phyloP scores from a whole-genome alignment of 1,139 yeast genomes.

The Blastobotrys elegans region DNA sequence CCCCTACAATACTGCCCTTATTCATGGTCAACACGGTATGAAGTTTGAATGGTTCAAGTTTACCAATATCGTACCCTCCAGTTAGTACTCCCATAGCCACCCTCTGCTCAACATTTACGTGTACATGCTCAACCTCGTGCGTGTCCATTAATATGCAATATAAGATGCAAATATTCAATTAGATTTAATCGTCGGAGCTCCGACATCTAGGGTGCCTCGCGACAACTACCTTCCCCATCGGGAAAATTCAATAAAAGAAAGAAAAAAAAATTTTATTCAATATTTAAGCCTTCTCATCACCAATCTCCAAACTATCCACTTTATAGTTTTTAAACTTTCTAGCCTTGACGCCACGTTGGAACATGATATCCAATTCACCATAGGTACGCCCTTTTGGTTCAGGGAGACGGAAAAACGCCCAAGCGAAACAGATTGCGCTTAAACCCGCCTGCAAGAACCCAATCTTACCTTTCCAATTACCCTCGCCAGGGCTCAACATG shows the following conservation, averaged over 20 bases:
- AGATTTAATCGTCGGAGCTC: too few relatives aligned
- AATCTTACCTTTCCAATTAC: constrained; percentile 53
- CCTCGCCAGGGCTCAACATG: constrained; percentile 52
- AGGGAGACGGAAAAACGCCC: constrained; percentile 53
- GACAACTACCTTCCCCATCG: too few relatives aligned
- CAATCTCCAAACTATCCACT: constrained; percentile 1
- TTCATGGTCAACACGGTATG: too few relatives aligned
- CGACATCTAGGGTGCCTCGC: too few relatives aligned
- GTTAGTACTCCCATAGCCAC: too few relatives aligned
- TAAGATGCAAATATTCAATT: too few relatives aligned
- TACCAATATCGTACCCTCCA: too few relatives aligned
- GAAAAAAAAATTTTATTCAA: neutral
- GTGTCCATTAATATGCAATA: too few relatives aligned
- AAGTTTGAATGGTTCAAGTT: too few relatives aligned
- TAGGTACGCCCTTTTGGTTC: constrained; percentile 54
- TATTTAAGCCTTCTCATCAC: neutral
- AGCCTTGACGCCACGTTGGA: constrained; percentile 19
- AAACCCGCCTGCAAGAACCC: constrained; percentile 46
- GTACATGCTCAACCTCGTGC: too few relatives aligned
- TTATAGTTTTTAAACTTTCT: constrained; percentile 15
- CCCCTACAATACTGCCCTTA: too few relatives aligned
- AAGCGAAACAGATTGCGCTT: constrained; percentile 31
- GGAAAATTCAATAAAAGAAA: neutral
- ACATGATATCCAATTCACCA: constrained; percentile 49
- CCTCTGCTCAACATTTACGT: too few relatives aligned